phyloP scores from a whole-genome alignment of 768 basidiomycete species.

The Inosperma sp. region DNA sequence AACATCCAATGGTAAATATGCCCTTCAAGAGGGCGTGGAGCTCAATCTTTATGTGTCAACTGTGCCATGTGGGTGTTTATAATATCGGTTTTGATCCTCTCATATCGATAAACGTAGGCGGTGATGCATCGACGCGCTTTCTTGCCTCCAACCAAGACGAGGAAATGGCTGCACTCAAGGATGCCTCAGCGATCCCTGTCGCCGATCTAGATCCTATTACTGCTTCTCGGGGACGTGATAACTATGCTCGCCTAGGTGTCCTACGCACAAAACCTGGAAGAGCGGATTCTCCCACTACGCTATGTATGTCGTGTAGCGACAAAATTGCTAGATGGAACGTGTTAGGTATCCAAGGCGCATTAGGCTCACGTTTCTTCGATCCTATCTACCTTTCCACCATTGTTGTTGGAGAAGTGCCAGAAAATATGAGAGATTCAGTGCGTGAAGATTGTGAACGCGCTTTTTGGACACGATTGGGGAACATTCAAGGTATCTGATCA shows the following conservation, averaged over 20 bases:
- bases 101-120: conserved; percentile 47
- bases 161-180: conserved; percentile 66
- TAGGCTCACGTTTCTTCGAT: conserved; percentile 49
- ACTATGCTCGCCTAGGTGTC: conserved; percentile 69
- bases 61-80: conserved; percentile 42
- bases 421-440: conserved; percentile 36
- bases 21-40: conserved; percentile 42
- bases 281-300: conserved; percentile 78
- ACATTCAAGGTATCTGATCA: conserved; percentile 33
- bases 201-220: conserved; percentile 27
- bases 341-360: conserved; percentile 81
- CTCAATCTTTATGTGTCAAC: conserved; percentile 71
- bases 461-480: conserved; percentile 52
- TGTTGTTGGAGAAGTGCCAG: conserved; percentile 68
- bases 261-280: conserved; percentile 93
- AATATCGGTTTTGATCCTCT: conserved; percentile 5
- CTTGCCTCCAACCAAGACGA: conserved; percentile 73
- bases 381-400: conserved; percentile 66
- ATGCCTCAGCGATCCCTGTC: conserved; percentile 34
- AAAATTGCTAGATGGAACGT: conserved; percentile 88
- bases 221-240: conserved; percentile 71
- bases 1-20: conserved; percentile 36
- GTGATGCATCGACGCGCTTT: conserved; percentile 81
- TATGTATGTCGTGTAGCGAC: conserved; percentile 91
- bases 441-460: conserved; percentile 64